phyloP scores from a whole-genome alignment of 768 basidiomycete species.

The Multifurca ochricompacta region DNA sequence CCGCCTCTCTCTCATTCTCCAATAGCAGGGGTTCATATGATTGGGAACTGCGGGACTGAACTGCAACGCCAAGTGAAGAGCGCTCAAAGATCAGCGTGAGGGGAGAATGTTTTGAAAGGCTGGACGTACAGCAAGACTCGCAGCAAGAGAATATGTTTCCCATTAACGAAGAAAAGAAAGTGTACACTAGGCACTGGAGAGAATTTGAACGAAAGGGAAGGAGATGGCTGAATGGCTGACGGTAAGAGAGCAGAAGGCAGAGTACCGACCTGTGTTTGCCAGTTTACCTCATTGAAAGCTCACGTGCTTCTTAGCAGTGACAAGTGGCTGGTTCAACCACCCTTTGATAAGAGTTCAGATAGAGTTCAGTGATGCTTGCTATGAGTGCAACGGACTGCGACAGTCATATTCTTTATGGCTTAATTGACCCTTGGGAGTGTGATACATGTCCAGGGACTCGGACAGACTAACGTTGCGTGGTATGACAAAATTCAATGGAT shows the following conservation, averaged over 20 bases:
- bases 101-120: background rate
- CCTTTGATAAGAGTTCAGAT: too few relatives aligned
- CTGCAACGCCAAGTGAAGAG: slow-evolving; percentile 32
- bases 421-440: background rate
- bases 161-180: slow-evolving; percentile 35
- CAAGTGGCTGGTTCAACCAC: too few relatives aligned
- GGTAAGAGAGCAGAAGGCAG: background rate
- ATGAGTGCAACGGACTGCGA: slow-evolving; percentile 20
- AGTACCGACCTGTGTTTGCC: background rate
- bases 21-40: slow-evolving; percentile 80
- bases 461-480: slow-evolving; percentile 35
- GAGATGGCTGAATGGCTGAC: slow-evolving; percentile 17
- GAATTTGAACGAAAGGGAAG: slow-evolving; percentile 13
- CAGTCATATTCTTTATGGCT: slow-evolving; percentile 29
- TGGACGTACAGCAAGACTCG: slow-evolving; percentile 66
- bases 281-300: background rate
- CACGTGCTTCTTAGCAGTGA: slow-evolving; percentile 10
- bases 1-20: slow-evolving; percentile 95
- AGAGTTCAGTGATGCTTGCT: slow-evolving; percentile 18
- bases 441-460: slow-evolving; percentile 29
- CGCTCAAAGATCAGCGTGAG: slow-evolving; percentile 11
- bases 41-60: slow-evolving; percentile 76
- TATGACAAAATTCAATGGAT: slow-evolving; percentile 29
- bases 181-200: slow-evolving; percentile 2
- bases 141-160: slow-evolving; percentile 76